Evolutionary conservation across 345 rosid genomes (phyloP), one percentile per base, ranked within the genome.

Genomic region (Lumnitzera littorea): DNA sequence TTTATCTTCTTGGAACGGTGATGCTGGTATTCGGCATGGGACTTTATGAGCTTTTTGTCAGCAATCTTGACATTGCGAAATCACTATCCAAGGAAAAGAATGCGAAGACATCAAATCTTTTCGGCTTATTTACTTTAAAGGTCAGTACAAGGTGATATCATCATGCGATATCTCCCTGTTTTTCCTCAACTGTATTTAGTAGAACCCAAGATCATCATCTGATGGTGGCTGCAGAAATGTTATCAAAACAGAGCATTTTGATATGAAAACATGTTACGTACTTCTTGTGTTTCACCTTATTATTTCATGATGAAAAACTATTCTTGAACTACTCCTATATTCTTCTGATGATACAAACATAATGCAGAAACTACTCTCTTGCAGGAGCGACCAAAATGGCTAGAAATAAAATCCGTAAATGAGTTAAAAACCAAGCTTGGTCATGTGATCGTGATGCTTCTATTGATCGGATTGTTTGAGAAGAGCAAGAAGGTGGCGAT

Each of bases 21-120:
- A 91, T 91, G 98, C 80, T 91, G 72, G 98, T 91, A 25, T 87
- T 91, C 57, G 96, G 96, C 54, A 77, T 87, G 95, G 98, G 96
- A 61, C 88, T 91, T n/a, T 87, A 91, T 52, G 98, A 91, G 84
- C 84, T 89, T 29, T 89, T 89, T 65, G 80, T 91, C 60, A 79
- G 91, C 80, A 91, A 79, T 65, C 91, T 91, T 50, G 82, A 82
- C 57, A 77, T 81, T 54, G 77, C 84, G 29, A 76, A 85, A 67
- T 63, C 70, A 48, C 53, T 61, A 8, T 66, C 89, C 7, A 72
- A 62, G 56, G 81, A 76, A 4, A 53, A 55, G 48, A 62, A 15
- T 71, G 64, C 59, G 41, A 59, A 70, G 23, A 79, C 78, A 56
- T 91, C 94, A 41, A 88, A 70, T 72, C 80, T 91, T 41, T 91